Evolutionary conservation across 257 asterid genomes (phyloP), one percentile per base, ranked within the genome.

Genomic region (Gentiana straminea): DNA sequence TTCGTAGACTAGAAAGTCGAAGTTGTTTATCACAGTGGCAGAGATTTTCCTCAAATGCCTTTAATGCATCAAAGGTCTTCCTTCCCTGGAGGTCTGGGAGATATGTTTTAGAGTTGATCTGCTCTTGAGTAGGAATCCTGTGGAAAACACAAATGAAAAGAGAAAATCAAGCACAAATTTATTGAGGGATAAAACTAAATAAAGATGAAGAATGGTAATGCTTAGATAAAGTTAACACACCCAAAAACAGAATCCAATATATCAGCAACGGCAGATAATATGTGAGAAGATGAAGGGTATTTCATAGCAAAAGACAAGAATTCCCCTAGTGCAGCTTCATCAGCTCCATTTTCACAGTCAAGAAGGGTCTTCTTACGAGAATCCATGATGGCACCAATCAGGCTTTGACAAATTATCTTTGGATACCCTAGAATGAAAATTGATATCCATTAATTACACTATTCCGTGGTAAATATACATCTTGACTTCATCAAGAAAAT

Each of bases 251-350:
- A 85, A 68, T 85, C 94, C 81, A 92, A 64, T 54, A 77, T 65
- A 63, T 82, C 90, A 58, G 95, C 97, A 4, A 85, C 92, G 13
- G 93, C 77, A 72, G 89, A 77, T 69, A 92, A 70, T 69, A 92
- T 68, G 63, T 88, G 89, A 53, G 90, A 79, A 58, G 90, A 81
- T 55, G 73, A 64, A 63, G 65, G 72, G 64, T 85, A 74, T 74
- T 86, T 81, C 68, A 70, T 78, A 5, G 95, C 86, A 58, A 92
- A 82, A 76, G 68, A 63, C 69, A 92, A 72, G 70, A 78, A 78
- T 59, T 67, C 83, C 54, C 61, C 54, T 57, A 80, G 6, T 51
- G 74, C 64, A 47, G 81, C 64, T 44, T 76, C 91, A 15, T 70
- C 77, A 45, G 53, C 64, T 35, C 70, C 67, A 46, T 57, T 52